Conservation (phyloP, 2,329 filamentous ascomycete species). For the Leptographium galeiforme region DNA sequence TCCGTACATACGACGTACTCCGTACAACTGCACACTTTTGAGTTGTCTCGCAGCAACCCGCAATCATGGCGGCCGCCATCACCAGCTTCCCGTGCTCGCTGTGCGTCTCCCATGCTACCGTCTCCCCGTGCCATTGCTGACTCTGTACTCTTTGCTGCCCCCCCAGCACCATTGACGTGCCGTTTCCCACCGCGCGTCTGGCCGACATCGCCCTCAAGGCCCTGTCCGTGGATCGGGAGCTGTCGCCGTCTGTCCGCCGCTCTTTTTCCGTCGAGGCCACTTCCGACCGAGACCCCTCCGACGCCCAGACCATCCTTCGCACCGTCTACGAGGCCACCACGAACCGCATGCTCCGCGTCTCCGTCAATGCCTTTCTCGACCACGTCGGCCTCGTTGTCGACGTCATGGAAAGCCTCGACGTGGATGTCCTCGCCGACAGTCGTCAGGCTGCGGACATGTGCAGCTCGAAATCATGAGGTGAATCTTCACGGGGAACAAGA, state of each 20-base stretch:
- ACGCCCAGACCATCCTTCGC: constrained; percentile 39
- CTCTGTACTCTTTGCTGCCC: constrained; percentile 5
- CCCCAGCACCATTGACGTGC: constrained; percentile 53
- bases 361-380: constrained; percentile 94
- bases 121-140: constrained; percentile 14
- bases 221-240: constrained; percentile 74
- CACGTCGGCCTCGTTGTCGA: constrained; percentile 72
- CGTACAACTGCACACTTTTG: neutral
- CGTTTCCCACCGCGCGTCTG: constrained; percentile 68
- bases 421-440: constrained; percentile 51
- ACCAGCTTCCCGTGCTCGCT: constrained; percentile 48
- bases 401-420: constrained; percentile 82
- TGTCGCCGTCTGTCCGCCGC: constrained; percentile 71
- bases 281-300: neutral
- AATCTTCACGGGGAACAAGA: neutral
- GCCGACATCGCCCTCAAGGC: constrained; percentile 63
- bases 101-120: constrained; percentile 26
- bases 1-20: no score
- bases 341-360: constrained; percentile 90
- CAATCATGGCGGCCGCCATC: constrained; percentile 28
- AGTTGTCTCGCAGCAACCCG: neutral
- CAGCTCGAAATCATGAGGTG: neutral
- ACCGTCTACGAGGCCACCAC: constrained; percentile 79
- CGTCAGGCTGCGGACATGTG: neutral
- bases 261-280: constrained; percentile 36